Percentiles rank a stretch among this genome's conserved stretches.
Conservation (phyloP, 257 asterid genomes). For the Solanum habrochaites region DNA sequence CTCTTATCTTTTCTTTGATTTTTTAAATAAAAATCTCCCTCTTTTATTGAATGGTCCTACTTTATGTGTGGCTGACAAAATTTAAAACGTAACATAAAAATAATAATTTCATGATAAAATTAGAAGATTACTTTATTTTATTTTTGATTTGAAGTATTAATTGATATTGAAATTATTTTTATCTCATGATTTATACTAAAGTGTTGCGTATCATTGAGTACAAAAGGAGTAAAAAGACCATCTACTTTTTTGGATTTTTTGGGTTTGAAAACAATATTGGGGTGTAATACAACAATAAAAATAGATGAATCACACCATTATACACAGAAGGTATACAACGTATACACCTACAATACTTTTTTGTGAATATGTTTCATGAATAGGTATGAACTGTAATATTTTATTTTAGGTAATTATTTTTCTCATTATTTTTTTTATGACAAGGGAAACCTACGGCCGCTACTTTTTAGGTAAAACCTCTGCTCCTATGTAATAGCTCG, state of each 20-base stretch:
- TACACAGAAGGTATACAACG: background rate
- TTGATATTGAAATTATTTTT: no score
- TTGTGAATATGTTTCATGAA: background rate
- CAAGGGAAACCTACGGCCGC: no score
- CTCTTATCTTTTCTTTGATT: background rate
- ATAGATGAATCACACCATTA: background rate
- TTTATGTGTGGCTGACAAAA: background rate
- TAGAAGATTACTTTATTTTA: background rate
- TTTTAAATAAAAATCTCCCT: background rate
- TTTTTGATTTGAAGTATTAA: background rate
- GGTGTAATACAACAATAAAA: background rate
- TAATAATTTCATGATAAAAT: background rate
- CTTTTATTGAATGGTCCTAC: background rate
- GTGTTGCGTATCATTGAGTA: fast-evolving
- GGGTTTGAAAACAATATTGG: background rate
- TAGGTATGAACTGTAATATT: background rate
- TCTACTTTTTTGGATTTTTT: background rate
- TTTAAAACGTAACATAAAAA: background rate
- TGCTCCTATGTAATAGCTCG: no score
- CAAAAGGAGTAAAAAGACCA: background rate
- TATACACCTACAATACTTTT: no score
- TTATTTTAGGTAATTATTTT: background rate
- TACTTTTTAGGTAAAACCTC: no score
- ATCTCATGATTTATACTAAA: no score
- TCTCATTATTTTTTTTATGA: no score